Evolutionary conservation across 352 stramenopile species (phyloP), one percentile per base, ranked within the genome.

Genomic region (Phytophthora lateralis): DNA sequence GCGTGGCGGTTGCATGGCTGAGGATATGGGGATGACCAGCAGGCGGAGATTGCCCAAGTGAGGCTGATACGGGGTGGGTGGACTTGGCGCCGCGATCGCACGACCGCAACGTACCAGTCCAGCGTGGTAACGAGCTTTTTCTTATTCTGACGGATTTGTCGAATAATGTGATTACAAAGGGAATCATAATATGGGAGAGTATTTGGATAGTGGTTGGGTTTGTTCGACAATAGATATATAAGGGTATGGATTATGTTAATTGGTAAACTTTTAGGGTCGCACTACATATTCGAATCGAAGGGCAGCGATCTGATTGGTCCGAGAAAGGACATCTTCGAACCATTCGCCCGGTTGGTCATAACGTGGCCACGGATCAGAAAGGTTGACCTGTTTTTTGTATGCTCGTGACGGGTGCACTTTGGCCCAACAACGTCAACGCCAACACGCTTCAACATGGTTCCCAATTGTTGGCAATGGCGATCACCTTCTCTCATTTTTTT

Each of bases 41-140:
- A 41, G 11, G 32, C 32, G 14, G 38, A 44, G 61, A 65, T 65
- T 69, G 61, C 45, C n/a, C 50, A 38, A 71, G 49, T 63, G 63
- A 57, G 49, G 30, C 48, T 66, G 63, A 67, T 71, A 71, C 56
- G 63, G 63, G 47, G 45, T 57, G 60, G 52, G 58, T 66, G 58
- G 56, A 63, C 56, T 55, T 18, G 32, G 26, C 21, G 18, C 10
- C 21, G 20, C 60, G 49, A 67, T 57, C 17, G 50, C 44, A 71
- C 50, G 49, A 71, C 49, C 7, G n/a, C 48, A 48, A 63, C 35
- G 49, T 43, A 49, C 54, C 43, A 55, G 49, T 66, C 43, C 60
- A 39, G 38, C 45, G 41, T 53, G 47, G 37, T 55, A 55, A 61
- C 6, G 17, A 4, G 3, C 7, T 14, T 24, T 0, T 17, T 44